Evolutionary conservation across 768 basidiomycete genomes (phyloP), one percentile per base, ranked within the genome.

Genomic region (Lentinula raphanica): DNA sequence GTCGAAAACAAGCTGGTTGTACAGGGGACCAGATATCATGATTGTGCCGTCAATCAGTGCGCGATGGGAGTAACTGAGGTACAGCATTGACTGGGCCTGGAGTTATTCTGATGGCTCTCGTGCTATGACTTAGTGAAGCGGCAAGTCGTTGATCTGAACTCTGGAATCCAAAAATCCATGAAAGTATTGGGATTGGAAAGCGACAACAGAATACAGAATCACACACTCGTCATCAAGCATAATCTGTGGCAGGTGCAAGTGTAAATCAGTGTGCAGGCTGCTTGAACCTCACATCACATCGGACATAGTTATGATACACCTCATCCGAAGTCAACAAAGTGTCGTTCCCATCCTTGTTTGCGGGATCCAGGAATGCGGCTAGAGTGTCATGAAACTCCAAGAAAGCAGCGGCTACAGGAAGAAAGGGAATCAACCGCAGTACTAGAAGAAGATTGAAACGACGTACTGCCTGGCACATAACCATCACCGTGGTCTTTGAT

Each of bases 291-390:
- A 88, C 79, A 68, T 85, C 82, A 56, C 76, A 76, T 39, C 81
- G 77, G 48, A 87, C 83, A 60, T 81, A 88, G 64, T 88, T 86
- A 71, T 88, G 82, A 71, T 90, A 90, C 39, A 90, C 65, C 71
- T 90, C 87, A 55, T 84, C 84, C 21, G 83, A 81, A 21, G 86
- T 84, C 58, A 90, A 70, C 39, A 90, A 72, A 2, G 84, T 87
- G 66, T 90, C 86, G 56, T 85, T 81, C 27, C 74, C 76, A 49
- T 79, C 73, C 48, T 80, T 81, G 63, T 78, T 77, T 56, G 74
- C 71, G 0, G 82, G 80, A 65, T 86, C 79, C 58, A 88, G 67
- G 71, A 86, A 90, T 13, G 86, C 84, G 1, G 85, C 78, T 53
- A 89, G 74, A 6, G 85, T 82, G 68, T 86, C 79, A 65, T 87